phyloP scores from a whole-genome alignment of 331 rosid species.

The Ulmus americana region DNA sequence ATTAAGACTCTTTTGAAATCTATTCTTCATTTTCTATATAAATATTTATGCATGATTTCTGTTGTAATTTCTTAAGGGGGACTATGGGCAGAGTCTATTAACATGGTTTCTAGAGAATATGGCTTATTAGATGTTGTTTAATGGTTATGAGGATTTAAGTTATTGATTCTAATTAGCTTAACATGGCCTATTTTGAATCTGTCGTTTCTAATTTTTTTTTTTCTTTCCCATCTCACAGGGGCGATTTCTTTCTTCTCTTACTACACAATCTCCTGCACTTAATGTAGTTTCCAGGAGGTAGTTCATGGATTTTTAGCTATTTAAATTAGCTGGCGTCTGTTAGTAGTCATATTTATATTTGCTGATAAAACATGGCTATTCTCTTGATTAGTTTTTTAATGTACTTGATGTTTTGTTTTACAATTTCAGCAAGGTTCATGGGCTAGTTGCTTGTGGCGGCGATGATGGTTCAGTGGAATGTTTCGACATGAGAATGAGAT shows the following conservation, averaged over 20 bases:
- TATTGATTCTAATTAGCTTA: neutral
- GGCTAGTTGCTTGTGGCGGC: slow-evolving; percentile 92
- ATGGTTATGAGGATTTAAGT: neutral
- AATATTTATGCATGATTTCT: too few species aligned
- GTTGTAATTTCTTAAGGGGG: too few species aligned
- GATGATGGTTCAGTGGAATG: slow-evolving; percentile 95
- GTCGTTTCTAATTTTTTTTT: neutral
- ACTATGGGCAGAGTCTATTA: too few species aligned
- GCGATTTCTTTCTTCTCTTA: slow-evolving; percentile 70
- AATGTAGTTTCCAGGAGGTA: slow-evolving; percentile 90
- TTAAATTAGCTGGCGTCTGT: slow-evolving; percentile 22
- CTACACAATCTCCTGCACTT: slow-evolving; percentile 74
- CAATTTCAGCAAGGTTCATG: slow-evolving; percentile 79
- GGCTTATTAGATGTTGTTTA: too few species aligned
- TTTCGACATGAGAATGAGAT: slow-evolving; percentile 72
- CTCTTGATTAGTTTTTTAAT: slow-evolving; percentile 21
- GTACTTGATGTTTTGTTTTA: slow-evolving; percentile 13
- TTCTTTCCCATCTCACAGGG: slow-evolving; percentile 47
- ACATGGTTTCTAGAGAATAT: too few species aligned
- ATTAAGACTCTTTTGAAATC: too few species aligned
- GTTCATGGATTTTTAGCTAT: slow-evolving; percentile 19
- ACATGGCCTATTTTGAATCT: slow-evolving; percentile 9
- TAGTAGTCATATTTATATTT: slow-evolving; percentile 13
- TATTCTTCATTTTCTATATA: too few species aligned
- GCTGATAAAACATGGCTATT: neutral